A percentile compares a stretch with the other conserved stretches of the same genome.
These are phyloP conservation scores for Sporobolomyces roseus DNA, from an alignment of 768 basidiomycete species.

Conservation along the genomic window DNA sequence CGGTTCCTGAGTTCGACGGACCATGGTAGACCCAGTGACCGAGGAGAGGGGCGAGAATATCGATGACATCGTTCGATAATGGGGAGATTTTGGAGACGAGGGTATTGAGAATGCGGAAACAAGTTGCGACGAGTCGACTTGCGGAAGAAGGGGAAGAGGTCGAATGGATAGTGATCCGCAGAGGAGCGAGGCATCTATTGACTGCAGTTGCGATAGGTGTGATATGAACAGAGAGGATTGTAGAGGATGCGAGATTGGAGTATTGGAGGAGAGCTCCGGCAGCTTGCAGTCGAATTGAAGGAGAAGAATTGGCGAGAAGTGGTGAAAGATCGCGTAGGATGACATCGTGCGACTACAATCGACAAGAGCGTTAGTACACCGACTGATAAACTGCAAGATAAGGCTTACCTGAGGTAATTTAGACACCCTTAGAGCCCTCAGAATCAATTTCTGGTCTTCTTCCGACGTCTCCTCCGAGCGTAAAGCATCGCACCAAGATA, in stretches of 20 bases:
- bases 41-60: background rate
- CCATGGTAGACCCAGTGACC: conserved; percentile 28
- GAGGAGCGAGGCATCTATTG: background rate
- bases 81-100: conserved; percentile 1
- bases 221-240: background rate
- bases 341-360: conserved; percentile 9
- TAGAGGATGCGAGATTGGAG: background rate
- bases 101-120: conserved; percentile 23
- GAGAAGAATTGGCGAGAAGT: conserved; percentile 3
- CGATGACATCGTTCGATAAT: background rate
- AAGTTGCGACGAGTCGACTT: conserved; percentile 23
- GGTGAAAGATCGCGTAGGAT: background rate
- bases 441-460: conserved; percentile 9
- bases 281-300: conserved; percentile 7
- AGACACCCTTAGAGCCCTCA: conserved; percentile 10
- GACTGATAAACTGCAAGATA: background rate
- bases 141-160: background rate
- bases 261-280: conserved; percentile 21
- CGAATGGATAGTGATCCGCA: conserved; percentile 16
- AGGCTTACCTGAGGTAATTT: background rate
- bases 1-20: background rate
- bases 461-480: background rate
- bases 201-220: background rate
- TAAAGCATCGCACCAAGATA: background rate
- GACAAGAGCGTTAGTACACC: too few species aligned